A percentile compares a stretch with the other conserved stretches of the same genome.
Evolutionary conservation across 306 rosid genomes (phyloP).

Genomic region (Begonia peltatifolia): DNA sequence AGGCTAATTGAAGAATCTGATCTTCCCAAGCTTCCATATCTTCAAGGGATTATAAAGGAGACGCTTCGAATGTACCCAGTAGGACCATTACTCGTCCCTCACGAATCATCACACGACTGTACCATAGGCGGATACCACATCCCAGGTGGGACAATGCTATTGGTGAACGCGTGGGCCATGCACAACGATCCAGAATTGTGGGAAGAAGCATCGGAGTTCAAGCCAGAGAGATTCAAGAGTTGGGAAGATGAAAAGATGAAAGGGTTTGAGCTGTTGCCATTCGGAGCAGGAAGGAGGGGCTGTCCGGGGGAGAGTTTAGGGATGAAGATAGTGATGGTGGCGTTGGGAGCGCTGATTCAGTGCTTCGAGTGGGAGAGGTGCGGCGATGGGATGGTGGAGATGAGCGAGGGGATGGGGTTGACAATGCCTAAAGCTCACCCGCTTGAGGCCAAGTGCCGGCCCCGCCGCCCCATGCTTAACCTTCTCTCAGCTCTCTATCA

Average conservation of each 20-base stretch:
- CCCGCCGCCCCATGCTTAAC: constrained; percentile 16
- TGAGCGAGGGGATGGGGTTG: constrained; percentile 16
- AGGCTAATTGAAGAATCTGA: constrained; percentile 19
- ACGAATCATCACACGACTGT: constrained; percentile 23
- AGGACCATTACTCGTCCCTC: constrained; percentile 20
- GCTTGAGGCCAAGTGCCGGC: constrained; percentile 10
- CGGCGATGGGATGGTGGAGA: constrained; percentile 10
- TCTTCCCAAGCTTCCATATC: constrained; percentile 13
- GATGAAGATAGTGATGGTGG: constrained; percentile 5
- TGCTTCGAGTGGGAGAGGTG: constrained; percentile 22
- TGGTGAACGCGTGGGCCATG: constrained; percentile 29
- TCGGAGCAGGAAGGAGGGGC: constrained; percentile 23
- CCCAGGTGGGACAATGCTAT: constrained; percentile 26
- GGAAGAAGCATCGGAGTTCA: constrained; percentile 17
- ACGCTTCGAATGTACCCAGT: constrained; percentile 28
- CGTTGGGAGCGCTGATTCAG: constrained; percentile 16
- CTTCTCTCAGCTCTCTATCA: constrained; percentile 7
- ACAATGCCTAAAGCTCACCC: constrained; percentile 13
- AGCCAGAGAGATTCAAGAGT: constrained; percentile 31
- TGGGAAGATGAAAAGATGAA: not conserved
- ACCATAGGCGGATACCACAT: constrained; percentile 22
- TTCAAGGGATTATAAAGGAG: constrained; percentile 15
- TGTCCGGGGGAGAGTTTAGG: constrained; percentile 19
- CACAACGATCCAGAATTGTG: constrained; percentile 22
- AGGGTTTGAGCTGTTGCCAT: constrained; percentile 12